A percentile compares a stretch with the other conserved stretches of the same genome.
Conservation (phyloP, 352 stramenopile species). For the Pythium chondricola region DNA sequence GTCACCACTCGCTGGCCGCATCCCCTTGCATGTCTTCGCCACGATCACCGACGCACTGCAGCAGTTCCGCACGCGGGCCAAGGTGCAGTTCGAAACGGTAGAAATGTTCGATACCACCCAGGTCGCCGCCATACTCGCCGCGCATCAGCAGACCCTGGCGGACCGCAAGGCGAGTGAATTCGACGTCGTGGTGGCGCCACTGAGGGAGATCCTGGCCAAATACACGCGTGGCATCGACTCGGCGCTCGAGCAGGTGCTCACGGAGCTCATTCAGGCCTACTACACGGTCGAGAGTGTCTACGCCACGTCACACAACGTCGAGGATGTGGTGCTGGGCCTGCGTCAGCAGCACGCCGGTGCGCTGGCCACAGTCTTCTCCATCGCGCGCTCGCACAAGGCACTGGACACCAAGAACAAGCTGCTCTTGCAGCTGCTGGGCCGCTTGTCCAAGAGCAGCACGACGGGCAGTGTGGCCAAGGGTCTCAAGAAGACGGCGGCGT, state of each 20-base stretch:
- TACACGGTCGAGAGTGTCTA: conserved; percentile 72
- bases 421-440: conserved; percentile 60
- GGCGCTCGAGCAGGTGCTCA: conserved; percentile 53
- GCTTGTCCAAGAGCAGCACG: conserved; percentile 34
- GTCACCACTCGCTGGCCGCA: conserved; percentile 94
- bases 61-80: conserved; percentile 54
- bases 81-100: conserved; percentile 21
- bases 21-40: conserved; percentile 90
- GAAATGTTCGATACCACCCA: conserved; percentile 50
- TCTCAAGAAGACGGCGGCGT: conserved; percentile 53
- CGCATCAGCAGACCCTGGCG: conserved; percentile 47
- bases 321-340: conserved; percentile 78
- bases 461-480: conserved; percentile 32
- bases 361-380: conserved; percentile 74
- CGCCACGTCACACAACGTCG: conserved; percentile 70
- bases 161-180: conserved; percentile 64
- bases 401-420: conserved; percentile 85
- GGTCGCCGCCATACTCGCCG: conserved; percentile 54
- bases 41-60: conserved; percentile 84
- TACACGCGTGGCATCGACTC: conserved; percentile 73
- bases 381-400: conserved; percentile 89
- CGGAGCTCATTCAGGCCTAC: conserved; percentile 78
- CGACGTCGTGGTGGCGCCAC: conserved; percentile 49
- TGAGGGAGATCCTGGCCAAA: conserved; percentile 71
- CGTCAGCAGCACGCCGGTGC: conserved; percentile 90